Base-by-base conservation (phyloP, 306 rosid species). In the Alnus glutinosa region DNA sequence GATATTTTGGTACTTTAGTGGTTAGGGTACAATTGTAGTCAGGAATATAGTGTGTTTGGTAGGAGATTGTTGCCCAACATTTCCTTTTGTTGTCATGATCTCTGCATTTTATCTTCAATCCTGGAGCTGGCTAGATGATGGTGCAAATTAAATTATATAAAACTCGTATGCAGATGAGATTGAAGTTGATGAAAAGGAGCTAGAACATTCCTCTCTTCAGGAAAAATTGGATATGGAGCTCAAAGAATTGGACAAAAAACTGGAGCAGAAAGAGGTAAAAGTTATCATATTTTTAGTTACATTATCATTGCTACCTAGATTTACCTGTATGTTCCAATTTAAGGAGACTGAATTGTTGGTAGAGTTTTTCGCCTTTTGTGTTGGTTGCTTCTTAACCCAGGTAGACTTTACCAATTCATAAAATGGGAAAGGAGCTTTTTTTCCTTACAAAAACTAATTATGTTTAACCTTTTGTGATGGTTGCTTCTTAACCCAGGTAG, bases 181-280 rank as follows among this genome's bases (percentile, higher is more conserved):
- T 72, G 96, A 81, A 79, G 92, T 85, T 82, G 88, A 83, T 7
- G 97, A 89, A 77, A 96, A 96, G 89, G 99, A 93, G 83, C 84
- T 85, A 82, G 98, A 96, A 58, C 96, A 93, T 85, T 96, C 94
- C 80, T 89, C 98, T 85, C 86, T 91, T 78, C 99, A 96, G 85
- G 94, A 96, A 83, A 88, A 90, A 85, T 79, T 91, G 68, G 99
- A 91, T 47, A 86, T 58, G 79, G 99, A 96, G 85, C 94, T 96
- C 55, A 96, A 90, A 81, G 99, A 93, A 81, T 85, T 96, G 86
- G 99, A 96, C 72, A 93, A 87, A 83, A 89, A 83, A 81, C 98
- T 96, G 61, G 99, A 96, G 80, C 97, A 91, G 71, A 96, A 96
- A 85, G 98, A 96, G 99, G 99, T 95, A 77, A 79, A 52, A 57